Conservation (phyloP, 495 filamentous ascomycete species). For the Xylona heveae region DNA sequence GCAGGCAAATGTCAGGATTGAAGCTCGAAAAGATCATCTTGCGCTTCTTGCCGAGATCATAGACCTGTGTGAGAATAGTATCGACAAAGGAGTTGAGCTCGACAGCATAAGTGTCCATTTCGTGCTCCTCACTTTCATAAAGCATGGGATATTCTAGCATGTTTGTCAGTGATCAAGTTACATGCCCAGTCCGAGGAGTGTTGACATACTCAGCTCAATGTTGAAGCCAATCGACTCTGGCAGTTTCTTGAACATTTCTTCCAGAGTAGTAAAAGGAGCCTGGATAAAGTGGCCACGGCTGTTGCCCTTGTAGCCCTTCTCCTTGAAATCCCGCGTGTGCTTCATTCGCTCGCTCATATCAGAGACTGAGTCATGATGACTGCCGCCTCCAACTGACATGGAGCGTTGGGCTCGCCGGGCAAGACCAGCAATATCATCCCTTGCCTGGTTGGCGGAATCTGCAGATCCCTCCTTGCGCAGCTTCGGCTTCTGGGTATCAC, state of each 20-base stretch:
- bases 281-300: slow-evolving; percentile 85
- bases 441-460: slow-evolving; percentile 7
- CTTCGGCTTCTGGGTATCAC: slow-evolving; percentile 27
- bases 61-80: slow-evolving; percentile 72
- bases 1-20: slow-evolving; percentile 87
- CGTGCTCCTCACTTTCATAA: slow-evolving; percentile 76
- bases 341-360: slow-evolving; percentile 84
- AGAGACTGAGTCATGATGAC: slow-evolving; percentile 22
- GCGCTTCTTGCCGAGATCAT: slow-evolving; percentile 46
- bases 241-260: slow-evolving; percentile 76
- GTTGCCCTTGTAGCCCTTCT: slow-evolving; percentile 88
- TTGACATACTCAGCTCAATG: slow-evolving; percentile 68
- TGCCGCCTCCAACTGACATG: slow-evolving; percentile 32
- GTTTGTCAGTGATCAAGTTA: slow-evolving; percentile 8
- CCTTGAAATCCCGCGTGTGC: slow-evolving; percentile 85
- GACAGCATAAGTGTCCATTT: slow-evolving; percentile 94
- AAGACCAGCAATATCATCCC: slow-evolving; percentile 6
- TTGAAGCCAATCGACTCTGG: slow-evolving; percentile 78
- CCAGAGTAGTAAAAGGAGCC: slow-evolving; percentile 79
- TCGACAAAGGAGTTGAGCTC: slow-evolving; percentile 97
- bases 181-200: slow-evolving; percentile 9
- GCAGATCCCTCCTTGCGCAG: too few relatives aligned
- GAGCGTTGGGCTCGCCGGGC: slow-evolving; percentile 22
- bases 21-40: slow-evolving; percentile 93
- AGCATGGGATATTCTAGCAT: slow-evolving; percentile 79